A percentile compares a stretch with the other conserved stretches of the same genome.
Evolutionary conservation across 176 grass and related monocot species (phyloP).

Genomic region (Oryza longistaminata): DNA sequence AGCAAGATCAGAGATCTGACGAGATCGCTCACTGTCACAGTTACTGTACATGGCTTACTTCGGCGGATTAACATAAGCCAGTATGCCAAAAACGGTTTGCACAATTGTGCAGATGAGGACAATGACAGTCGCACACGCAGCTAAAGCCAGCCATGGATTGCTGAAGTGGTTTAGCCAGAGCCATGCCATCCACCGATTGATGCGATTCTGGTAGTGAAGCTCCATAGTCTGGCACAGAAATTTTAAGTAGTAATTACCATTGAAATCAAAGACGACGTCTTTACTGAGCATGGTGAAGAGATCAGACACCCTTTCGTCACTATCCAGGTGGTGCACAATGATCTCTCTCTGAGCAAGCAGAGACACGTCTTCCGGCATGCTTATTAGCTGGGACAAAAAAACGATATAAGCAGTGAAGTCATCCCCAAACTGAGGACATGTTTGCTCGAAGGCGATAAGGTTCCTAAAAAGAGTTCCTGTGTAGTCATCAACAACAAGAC

Average conservation of each 20-base stretch:
- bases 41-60: no score
- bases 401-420: neutral
- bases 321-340: neutral
- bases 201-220: fast-evolving
- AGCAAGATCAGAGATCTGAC: no score
- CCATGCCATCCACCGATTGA: neutral
- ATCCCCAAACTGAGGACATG: neutral
- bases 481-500: fast-evolving
- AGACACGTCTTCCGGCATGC: neutral
- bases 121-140: neutral
- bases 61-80: neutral
- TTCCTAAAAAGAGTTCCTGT: neutral
- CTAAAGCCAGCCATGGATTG: neutral
- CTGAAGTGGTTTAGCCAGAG: neutral
- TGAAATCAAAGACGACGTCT: neutral
- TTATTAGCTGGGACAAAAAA: neutral
- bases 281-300: neutral
- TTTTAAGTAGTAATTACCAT: neutral
- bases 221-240: neutral
- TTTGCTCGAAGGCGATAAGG: conserved; percentile 24
- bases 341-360: neutral
- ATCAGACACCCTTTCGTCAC: neutral
- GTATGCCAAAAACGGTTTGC: neutral
- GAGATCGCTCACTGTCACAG: no score
- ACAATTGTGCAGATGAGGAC: neutral